Conservation (phyloP, 139 green algal species). For the Mesostigma viride region DNA sequence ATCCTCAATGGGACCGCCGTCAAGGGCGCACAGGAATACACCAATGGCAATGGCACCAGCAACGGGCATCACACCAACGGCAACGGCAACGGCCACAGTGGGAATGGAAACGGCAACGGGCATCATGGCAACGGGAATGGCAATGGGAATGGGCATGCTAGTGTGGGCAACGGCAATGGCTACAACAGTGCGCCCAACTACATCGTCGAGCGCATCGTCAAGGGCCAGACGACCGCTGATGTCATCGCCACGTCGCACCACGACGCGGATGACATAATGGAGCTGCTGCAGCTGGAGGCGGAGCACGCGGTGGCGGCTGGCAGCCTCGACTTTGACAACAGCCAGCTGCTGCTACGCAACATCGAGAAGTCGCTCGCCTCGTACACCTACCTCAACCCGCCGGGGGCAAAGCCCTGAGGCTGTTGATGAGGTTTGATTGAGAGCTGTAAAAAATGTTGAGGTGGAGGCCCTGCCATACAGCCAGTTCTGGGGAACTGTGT, state of each 20-base stretch:
- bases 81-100: neutral
- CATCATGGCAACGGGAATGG: neutral
- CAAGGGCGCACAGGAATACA: too few relatives aligned
- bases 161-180: too few relatives aligned
- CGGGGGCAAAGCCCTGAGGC: neutral
- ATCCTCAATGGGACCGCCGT: too few relatives aligned
- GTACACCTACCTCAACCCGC: slow-evolving; percentile 24
- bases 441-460: neutral
- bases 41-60: too few relatives aligned
- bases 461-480: neutral
- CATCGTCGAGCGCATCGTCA: slow-evolving; percentile 23
- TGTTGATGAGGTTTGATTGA: neutral
- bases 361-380: slow-evolving; percentile 13
- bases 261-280: slow-evolving; percentile 24
- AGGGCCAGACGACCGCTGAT: slow-evolving; percentile 21
- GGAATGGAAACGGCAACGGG: neutral
- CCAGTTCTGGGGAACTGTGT: neutral
- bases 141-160: too few relatives aligned
- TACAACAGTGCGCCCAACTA: too few relatives aligned
- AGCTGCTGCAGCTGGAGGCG: slow-evolving; percentile 5
- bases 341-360: slow-evolving; percentile 20
- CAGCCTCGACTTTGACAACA: slow-evolving; percentile 3
- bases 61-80: too few relatives aligned
- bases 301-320: slow-evolving; percentile 17
- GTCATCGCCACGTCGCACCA: slow-evolving; percentile 25